Percentiles rank a stretch among this genome's conserved stretches.
Evolutionary conservation across 805 yeast species (phyloP).

Genomic region (Deakozyma indianensis): DNA sequence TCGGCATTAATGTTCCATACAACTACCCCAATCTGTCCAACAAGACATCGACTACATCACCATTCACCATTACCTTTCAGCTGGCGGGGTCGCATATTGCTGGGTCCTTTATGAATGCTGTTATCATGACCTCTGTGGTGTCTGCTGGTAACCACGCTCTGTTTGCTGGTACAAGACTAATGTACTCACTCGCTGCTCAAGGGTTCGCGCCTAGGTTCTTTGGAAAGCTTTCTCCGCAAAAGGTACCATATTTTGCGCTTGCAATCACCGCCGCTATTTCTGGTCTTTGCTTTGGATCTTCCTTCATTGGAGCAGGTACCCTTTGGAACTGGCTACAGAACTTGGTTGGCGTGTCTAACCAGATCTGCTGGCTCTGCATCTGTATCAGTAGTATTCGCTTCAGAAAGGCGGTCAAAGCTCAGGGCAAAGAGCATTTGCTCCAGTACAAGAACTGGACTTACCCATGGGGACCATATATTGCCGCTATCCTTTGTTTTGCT

Average conservation of each 20-base stretch:
- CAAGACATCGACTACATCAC: conserved; percentile 30
- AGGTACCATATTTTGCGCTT: conserved; percentile 36
- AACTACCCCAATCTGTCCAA: conserved; percentile 31
- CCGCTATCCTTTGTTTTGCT: conserved; percentile 31
- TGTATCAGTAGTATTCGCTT: conserved; percentile 41
- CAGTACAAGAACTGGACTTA: conserved; percentile 34
- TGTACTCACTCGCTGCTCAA: conserved; percentile 44
- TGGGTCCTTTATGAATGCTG: conserved; percentile 41
- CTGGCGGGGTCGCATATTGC: conserved; percentile 31
- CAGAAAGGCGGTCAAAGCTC: conserved; percentile 28
- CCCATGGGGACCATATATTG: conserved; percentile 38
- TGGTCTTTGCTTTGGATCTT: conserved; percentile 46
- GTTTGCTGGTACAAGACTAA: conserved; percentile 49
- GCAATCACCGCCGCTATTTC: conserved; percentile 37
- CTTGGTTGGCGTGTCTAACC: conserved; percentile 49
- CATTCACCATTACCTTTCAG: conserved; percentile 29
- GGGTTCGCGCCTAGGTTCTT: conserved; percentile 45
- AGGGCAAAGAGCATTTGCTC: conserved; percentile 28
- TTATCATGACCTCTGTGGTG: conserved; percentile 45
- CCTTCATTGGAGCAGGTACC: conserved; percentile 38
- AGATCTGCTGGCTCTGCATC: conserved; percentile 48
- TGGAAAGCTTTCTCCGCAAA: conserved; percentile 31
- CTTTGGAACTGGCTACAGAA: conserved; percentile 39
- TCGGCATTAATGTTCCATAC: conserved; percentile 48
- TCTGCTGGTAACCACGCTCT: conserved; percentile 56